These are phyloP conservation scores for Hypericum perforatum DNA, from an alignment of 345 rosid species.

Conservation along the genomic window DNA sequence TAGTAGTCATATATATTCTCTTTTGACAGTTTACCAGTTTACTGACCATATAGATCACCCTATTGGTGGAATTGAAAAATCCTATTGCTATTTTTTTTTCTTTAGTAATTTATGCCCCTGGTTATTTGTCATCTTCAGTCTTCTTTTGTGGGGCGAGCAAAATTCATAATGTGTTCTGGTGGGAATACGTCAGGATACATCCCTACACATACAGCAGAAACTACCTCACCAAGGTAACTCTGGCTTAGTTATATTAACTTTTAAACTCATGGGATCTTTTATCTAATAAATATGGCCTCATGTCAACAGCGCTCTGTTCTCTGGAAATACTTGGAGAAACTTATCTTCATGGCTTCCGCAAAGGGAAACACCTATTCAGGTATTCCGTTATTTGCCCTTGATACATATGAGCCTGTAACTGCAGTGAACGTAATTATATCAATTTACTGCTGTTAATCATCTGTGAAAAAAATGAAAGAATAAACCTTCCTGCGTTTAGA, in stretches of 20 bases:
- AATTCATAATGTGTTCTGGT: conserved; percentile 82
- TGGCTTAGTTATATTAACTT: not conserved
- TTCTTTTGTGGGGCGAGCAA: conserved; percentile 68
- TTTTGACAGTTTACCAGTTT: no score
- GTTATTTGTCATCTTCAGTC: conserved; percentile 39
- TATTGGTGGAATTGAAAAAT: no score
- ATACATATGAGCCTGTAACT: no score
- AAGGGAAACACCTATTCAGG: conserved; percentile 60
- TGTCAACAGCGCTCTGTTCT: conserved; percentile 50
- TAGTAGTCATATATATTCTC: no score
- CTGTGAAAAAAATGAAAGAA: no score
- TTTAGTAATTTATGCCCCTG: not conserved
- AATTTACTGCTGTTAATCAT: no score
- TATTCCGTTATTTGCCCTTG: conserved; percentile 14
- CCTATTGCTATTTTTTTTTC: not conserved
- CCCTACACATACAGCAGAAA: conserved; percentile 59
- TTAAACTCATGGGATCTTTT: not conserved
- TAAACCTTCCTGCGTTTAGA: no score
- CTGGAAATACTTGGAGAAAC: conserved; percentile 81
- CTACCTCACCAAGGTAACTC: conserved; percentile 47
- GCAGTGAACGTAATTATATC: no score
- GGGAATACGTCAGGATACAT: conserved; percentile 59
- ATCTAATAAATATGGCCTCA: conserved; percentile 11
- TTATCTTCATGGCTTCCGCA: conserved; percentile 83
- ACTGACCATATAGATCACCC: no score